phyloP scores from a whole-genome alignment of 139 green algal genomes.

The Asterochloris erici region DNA sequence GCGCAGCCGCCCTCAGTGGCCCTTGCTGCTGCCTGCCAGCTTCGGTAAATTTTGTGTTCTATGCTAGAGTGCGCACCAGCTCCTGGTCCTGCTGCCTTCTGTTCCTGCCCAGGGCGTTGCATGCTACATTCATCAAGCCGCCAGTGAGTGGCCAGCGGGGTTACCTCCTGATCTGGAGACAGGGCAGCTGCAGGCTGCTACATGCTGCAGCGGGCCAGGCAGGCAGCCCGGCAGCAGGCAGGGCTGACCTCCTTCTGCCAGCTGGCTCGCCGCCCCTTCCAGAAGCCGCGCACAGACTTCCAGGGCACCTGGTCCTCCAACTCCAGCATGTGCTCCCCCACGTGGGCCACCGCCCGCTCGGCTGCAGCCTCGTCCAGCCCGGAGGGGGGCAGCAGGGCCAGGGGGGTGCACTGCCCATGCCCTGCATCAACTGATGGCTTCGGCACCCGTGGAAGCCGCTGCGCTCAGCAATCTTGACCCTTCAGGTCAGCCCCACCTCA shows the following conservation, averaged over 20 bases:
- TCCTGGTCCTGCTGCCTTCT: too few species aligned
- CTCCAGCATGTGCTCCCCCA: slow-evolving; percentile 1
- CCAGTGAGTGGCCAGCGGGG: not conserved
- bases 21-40: too few species aligned
- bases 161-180: not conserved
- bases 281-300: slow-evolving; percentile 31
- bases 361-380: not conserved
- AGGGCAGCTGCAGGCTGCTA: slow-evolving; percentile 7
- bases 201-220: slow-evolving; percentile 11
- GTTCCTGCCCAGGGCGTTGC: not conserved
- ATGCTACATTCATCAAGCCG: not conserved
- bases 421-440: too few species aligned
- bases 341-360: not conserved
- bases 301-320: slow-evolving; percentile 20
- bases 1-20: too few species aligned
- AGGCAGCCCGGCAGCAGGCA: not conserved
- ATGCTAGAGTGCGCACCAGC: too few species aligned
- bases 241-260: slow-evolving; percentile 36
- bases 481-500: too few species aligned
- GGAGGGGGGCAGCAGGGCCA: too few species aligned
- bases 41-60: too few species aligned
- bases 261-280: slow-evolving; percentile 26
- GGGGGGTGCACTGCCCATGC: too few species aligned
- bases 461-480: too few species aligned
- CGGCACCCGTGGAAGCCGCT: too few species aligned